Percentiles rank a stretch among this genome's conserved stretches.
Evolutionary conservation across 2,329 filamentous ascomycete species (phyloP).

Genomic region (Lachnellula hyalina): DNA sequence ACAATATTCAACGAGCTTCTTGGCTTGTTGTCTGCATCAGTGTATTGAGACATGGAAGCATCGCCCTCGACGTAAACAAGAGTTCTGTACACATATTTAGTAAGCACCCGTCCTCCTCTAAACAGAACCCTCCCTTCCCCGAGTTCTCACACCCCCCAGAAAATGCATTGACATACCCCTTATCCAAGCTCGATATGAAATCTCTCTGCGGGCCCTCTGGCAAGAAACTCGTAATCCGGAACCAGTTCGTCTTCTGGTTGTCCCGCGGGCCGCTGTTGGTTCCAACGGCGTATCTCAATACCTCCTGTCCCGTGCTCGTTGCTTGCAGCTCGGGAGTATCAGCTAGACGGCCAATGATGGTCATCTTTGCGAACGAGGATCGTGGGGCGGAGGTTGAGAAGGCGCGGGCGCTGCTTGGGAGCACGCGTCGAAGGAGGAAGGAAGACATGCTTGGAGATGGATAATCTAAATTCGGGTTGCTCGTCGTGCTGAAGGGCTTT

Average conservation of each 20-base stretch:
- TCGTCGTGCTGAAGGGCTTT: neutral
- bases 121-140: neutral
- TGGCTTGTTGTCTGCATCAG: slow-evolving; percentile 65
- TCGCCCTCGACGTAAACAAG: slow-evolving; percentile 82
- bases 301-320: slow-evolving; percentile 65
- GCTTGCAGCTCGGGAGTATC: slow-evolving; percentile 69
- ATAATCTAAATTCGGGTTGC: neutral
- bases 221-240: slow-evolving; percentile 68
- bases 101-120: neutral
- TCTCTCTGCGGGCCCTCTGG: slow-evolving; percentile 65
- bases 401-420: slow-evolving; percentile 48
- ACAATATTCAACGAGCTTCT: slow-evolving; percentile 61
- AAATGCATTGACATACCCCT: slow-evolving; percentile 62
- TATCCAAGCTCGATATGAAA: slow-evolving; percentile 66
- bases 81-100: slow-evolving; percentile 47
- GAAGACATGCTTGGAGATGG: slow-evolving; percentile 22
- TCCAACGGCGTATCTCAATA: slow-evolving; percentile 73
- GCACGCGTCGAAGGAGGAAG: slow-evolving; percentile 34
- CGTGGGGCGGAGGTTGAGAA: slow-evolving; percentile 65
- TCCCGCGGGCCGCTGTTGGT: slow-evolving; percentile 62
- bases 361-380: slow-evolving; percentile 70
- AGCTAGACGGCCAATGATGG: slow-evolving; percentile 79
- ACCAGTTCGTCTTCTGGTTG: slow-evolving; percentile 78
- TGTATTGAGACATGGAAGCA: slow-evolving; percentile 60
- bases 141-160: neutral